Conservation (phyloP, 2,329 filamentous ascomycete genomes). For the Diaporthe sp. region DNA sequence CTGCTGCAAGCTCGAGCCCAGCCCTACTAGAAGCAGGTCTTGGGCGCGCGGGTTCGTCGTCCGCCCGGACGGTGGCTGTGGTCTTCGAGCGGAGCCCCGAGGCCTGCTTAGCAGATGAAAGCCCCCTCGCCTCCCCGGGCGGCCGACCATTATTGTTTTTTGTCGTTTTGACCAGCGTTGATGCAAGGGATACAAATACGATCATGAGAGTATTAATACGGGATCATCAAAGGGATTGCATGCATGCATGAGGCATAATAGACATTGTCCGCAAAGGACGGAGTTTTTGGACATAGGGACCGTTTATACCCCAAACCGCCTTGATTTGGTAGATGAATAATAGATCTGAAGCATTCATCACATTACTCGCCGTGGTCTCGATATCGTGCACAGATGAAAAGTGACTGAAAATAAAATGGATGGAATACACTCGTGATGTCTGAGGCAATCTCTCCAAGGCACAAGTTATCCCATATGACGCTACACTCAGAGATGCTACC, state of each 20-base stretch:
- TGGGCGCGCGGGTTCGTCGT: conserved; percentile 32
- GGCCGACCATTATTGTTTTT: neutral
- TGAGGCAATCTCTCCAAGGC: neutral
- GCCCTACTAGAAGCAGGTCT: conserved; percentile 37
- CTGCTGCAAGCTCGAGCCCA: conserved; percentile 51
- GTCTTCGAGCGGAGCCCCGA: neutral
- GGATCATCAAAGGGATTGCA: neutral
- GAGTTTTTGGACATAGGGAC: conserved; percentile 31
- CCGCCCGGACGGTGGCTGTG: conserved; percentile 3
- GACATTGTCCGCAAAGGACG: conserved; percentile 24
- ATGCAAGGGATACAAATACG: neutral
- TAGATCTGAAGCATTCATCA: conserved; percentile 1
- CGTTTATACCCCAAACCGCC: conserved; percentile 37
- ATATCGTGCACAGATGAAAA: neutral
- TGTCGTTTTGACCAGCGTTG: conserved; percentile 17
- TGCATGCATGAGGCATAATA: conserved; percentile 31
- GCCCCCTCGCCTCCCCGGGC: neutral
- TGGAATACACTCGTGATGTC: neutral
- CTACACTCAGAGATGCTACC: too few species aligned
- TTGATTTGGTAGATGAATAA: conserved; percentile 24
- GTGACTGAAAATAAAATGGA: neutral
- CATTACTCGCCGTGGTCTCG: too few species aligned
- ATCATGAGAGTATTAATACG: conserved; percentile 8
- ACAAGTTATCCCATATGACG: neutral
- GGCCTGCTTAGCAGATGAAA: neutral